Conservation (phyloP, 352 stramenopile genomes). For the Phytophthora colocasiae region DNA sequence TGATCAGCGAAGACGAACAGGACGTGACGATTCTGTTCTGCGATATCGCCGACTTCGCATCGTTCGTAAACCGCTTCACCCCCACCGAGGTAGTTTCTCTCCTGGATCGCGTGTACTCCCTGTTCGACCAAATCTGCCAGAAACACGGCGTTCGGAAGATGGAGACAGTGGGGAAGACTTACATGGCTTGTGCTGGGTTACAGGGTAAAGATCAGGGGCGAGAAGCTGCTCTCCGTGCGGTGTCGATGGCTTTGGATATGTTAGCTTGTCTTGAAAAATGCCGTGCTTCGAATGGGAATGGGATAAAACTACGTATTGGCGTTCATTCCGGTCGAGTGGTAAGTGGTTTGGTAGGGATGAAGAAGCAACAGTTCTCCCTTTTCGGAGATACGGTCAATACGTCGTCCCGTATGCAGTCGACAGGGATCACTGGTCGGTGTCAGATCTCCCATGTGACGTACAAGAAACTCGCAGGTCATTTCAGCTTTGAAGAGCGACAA, state of each 20-base stretch:
- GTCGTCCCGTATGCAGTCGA: slow-evolving; percentile 90
- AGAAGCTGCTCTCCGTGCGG: slow-evolving; percentile 76
- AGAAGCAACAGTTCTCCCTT: slow-evolving; percentile 94
- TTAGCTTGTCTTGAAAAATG: slow-evolving; percentile 71
- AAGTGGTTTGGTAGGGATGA: slow-evolving; percentile 89
- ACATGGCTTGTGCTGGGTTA: slow-evolving; percentile 88
- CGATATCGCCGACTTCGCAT: slow-evolving; percentile 85
- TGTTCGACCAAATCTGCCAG: slow-evolving; percentile 92
- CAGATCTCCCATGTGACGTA: slow-evolving; percentile 87
- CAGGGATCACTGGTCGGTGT: slow-evolving; percentile 76
- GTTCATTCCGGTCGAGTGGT: slow-evolving; percentile 92
- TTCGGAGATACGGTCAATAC: slow-evolving; percentile 96
- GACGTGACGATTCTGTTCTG: slow-evolving; percentile 91
- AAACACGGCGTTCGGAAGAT: slow-evolving; percentile 94
- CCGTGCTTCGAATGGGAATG: slow-evolving; percentile 78
- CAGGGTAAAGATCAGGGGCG: slow-evolving; percentile 83
- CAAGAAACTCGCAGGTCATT: slow-evolving; percentile 80
- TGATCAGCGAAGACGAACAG: slow-evolving; percentile 89
- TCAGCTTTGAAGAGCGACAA: slow-evolving; percentile 79
- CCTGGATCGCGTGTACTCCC: slow-evolving; percentile 92
- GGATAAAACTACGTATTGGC: slow-evolving; percentile 91
- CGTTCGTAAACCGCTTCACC: slow-evolving; percentile 79
- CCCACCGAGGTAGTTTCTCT: slow-evolving; percentile 84
- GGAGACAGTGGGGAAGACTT: slow-evolving; percentile 93
- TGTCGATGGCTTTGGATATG: slow-evolving; percentile 86